phyloP scores from a whole-genome alignment of 495 filamentous ascomycete species.

The Eremomyces bilateralis region DNA sequence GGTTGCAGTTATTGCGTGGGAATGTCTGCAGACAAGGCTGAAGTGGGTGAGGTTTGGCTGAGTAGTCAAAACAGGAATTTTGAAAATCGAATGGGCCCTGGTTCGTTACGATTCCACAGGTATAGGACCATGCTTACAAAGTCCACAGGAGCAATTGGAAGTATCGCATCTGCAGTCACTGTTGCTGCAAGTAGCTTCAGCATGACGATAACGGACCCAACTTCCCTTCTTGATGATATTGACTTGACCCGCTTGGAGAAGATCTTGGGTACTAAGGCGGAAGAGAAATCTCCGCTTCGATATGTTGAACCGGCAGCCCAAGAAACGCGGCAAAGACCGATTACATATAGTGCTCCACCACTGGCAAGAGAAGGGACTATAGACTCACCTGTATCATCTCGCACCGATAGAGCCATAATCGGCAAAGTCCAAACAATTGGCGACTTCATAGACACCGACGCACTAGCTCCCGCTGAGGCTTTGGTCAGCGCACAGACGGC shows the following conservation, averaged over 20 bases:
- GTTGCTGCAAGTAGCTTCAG: conserved; percentile 23
- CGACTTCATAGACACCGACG: conserved; percentile 24
- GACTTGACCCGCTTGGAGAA: conserved; percentile 11
- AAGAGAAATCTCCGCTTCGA: conserved; percentile 1
- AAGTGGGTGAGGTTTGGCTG: conserved; percentile 24
- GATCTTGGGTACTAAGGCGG: conserved; percentile 4
- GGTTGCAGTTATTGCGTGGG: conserved; percentile 28
- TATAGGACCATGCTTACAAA: background rate
- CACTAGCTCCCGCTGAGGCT: conserved; percentile 18
- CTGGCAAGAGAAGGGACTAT: background rate
- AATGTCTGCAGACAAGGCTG: conserved; percentile 23
- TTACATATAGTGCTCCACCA: too few relatives aligned
- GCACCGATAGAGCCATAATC: conserved; percentile 2
- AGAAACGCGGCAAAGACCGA: conserved; percentile 2
- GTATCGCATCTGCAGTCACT: conserved; percentile 21
- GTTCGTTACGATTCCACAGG: conserved; percentile 7
- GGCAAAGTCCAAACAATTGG: conserved; percentile 20
- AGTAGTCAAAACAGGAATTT: conserved; percentile 27
- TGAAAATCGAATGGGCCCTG: conserved; percentile 27
- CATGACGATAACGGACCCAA: conserved; percentile 20
- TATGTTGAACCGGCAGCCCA: conserved; percentile 9
- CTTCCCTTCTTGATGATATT: conserved; percentile 13
- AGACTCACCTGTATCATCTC: background rate
- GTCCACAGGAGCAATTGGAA: conserved; percentile 20
- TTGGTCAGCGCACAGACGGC: conserved; percentile 13